Evolutionary conservation across 2,329 filamentous ascomycete genomes (phyloP), one percentile per base, ranked within the genome.

Genomic region (Alternaria panax): DNA sequence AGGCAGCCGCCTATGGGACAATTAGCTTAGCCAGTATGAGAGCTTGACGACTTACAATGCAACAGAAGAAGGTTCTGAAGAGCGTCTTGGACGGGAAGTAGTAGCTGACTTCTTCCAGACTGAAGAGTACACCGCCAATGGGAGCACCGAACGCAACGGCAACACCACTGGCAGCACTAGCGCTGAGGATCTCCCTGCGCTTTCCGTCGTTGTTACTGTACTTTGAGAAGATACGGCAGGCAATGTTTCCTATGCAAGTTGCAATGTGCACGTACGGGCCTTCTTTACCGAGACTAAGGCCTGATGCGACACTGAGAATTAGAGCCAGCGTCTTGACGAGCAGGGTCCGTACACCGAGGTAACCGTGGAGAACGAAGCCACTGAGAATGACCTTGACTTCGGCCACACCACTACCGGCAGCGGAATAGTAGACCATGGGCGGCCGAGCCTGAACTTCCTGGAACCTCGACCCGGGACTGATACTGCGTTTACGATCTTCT

Each of bases 321-420:
- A 99, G 82, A 14, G 90, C 93, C 16, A 91, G 71, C 0, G 92
- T 91, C 76, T 99, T 99, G 79, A 96, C 86, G 5, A 94, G 78
- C 28, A 99, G 84, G 0, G 95, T 98, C 73, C 90, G 91, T 38
- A 96, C 78, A 68, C 95, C 95, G 7, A 99, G 85, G 75, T 98
- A 98, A 1, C 95, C 94, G 82, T 98, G 95, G 55, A 99, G 83
- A 55, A 99, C 94, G 72, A 98, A 99, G 6, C 95, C 95, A 71
- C 93, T 97, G n/a, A 98, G 86, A 59, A 98, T 98, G 60, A 98
- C 95, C 65, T 95, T 93, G 56, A 98, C 94, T 80, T 99, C 95
- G 7, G 95, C 95, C 12, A 99, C 95, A 69, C 95, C 95, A 79
- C 93, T 97, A 48, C 95, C 95, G 41, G 94, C 94, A 59, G 94